phyloP scores from a whole-genome alignment of 2,329 filamentous ascomycete genomes.

The Xylariaceae sp. region DNA sequence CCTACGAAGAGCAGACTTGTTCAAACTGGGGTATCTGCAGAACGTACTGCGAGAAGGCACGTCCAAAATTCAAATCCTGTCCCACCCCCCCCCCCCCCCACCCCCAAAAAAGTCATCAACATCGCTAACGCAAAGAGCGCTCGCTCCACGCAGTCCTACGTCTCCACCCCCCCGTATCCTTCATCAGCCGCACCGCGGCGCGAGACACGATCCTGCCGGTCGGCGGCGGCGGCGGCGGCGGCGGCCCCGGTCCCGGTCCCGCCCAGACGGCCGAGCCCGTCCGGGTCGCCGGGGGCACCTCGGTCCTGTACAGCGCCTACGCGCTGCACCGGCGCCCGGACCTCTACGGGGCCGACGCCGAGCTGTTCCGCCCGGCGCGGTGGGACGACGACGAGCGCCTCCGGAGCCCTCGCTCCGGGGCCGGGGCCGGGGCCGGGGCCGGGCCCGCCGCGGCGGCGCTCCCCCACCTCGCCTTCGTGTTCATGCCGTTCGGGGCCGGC shows the following conservation, averaged over 20 bases:
- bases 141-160: too few species aligned
- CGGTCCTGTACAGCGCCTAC: slow-evolving; percentile 37
- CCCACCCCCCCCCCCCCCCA: too few species aligned
- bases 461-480: slow-evolving; percentile 9
- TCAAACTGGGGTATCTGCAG: slow-evolving; percentile 10
- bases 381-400: slow-evolving; percentile 30
- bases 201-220: slow-evolving; percentile 12
- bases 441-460: slow-evolving; percentile 7
- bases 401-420: too few species aligned
- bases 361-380: slow-evolving; percentile 36
- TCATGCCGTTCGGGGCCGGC: slow-evolving; percentile 15
- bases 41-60: slow-evolving; percentile 14
- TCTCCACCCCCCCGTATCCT: slow-evolving; percentile 14
- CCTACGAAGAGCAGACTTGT: slow-evolving; percentile 8
- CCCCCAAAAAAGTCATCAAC: too few species aligned
- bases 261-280: slow-evolving; percentile 11
- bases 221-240: slow-evolving; percentile 15
- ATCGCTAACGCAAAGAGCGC: too few species aligned
- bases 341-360: slow-evolving; percentile 31
- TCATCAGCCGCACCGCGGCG: slow-evolving; percentile 11
- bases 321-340: slow-evolving; percentile 32
- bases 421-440: too few species aligned
- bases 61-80: slow-evolving; percentile 1
- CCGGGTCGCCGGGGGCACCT: slow-evolving; percentile 21
- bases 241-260: too few species aligned